Evolutionary conservation across 2,329 filamentous ascomycete genomes (phyloP), one percentile per base, ranked within the genome.

Genomic region (Colletotrichum graminicola): DNA sequence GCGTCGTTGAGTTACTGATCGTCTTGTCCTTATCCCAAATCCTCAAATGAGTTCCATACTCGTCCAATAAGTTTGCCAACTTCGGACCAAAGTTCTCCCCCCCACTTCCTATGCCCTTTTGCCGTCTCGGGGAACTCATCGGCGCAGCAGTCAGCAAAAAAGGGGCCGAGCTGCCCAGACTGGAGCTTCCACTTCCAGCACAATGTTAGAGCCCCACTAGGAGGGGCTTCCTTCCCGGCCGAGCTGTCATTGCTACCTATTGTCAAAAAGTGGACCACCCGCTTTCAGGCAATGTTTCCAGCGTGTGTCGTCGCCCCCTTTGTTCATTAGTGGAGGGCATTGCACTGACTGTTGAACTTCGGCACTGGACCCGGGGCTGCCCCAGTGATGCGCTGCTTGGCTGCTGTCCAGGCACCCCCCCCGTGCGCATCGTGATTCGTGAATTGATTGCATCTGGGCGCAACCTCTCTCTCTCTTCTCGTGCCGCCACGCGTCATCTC

Each of bases 401-500:
- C 47, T 51, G 47, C 41, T 43, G 41, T 43, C 41, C 60, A 63
- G 65, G 65, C 65, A 36, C 55, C 54, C 59, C 39, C 55, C 60
- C 59, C 41, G 60, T 64, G 60, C 45, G 61, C 36, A 72, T 72
- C 65, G 59, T 49, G 65, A 68, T 71, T 62, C 65, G 69, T 72
- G 65, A 69, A 69, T 64, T 64, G 32, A 69, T 64, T 64, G 32
- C 62, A 51, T 49, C 10, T 43, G 21, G n/a, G 36, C 54, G 29
- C 26, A 41, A 43, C 56, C 16, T 55, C 29, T 45, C 43, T 56
- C 39, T 41, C 5, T 41, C 39, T 34, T 43, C 34, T 36, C 34
- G 10, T 62, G 29, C 71, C 61, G 67, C 66, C 70, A 72, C 67
- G 66, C 70, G 66, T 72, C 67, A 62, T 71, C 56, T 72, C 67